phyloP scores from a whole-genome alignment of 2,329 filamentous ascomycete genomes.

The Ophiognomonia clavigignenti-juglandacearum region DNA sequence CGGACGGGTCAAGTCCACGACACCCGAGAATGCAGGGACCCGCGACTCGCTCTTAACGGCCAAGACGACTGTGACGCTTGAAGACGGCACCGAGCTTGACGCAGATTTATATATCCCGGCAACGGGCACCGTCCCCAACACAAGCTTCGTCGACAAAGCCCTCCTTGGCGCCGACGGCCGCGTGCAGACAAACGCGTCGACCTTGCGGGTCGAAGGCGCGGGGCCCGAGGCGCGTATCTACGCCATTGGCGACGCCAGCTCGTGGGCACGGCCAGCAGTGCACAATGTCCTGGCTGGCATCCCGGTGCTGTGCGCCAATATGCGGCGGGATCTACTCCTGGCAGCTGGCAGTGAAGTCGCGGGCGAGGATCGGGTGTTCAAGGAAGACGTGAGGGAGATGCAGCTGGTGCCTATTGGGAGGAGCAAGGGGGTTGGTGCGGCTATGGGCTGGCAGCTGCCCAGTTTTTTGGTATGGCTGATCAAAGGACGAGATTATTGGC shows the following conservation, averaged over 20 bases:
- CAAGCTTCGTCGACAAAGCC: slow-evolving; percentile 15
- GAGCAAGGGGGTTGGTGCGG: slow-evolving; percentile 39
- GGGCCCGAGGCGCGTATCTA: slow-evolving; percentile 36
- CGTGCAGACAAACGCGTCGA: slow-evolving; percentile 30
- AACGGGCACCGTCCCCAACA: slow-evolving; percentile 28
- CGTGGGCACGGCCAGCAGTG: slow-evolving; percentile 34
- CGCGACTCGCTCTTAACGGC: slow-evolving; percentile 18
- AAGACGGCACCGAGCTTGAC: slow-evolving; percentile 31
- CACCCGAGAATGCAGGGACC: slow-evolving; percentile 25
- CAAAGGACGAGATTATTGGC: slow-evolving; percentile 47
- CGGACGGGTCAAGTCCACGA: slow-evolving; percentile 29
- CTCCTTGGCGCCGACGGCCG: slow-evolving; percentile 27
- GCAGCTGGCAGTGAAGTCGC: slow-evolving; percentile 22
- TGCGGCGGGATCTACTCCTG: slow-evolving; percentile 43
- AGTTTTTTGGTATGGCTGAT: slow-evolving; percentile 42
- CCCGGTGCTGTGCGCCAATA: slow-evolving; percentile 40
- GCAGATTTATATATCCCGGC: slow-evolving; percentile 46
- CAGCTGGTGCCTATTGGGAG: slow-evolving; percentile 43
- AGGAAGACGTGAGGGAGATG: slow-evolving; percentile 37
- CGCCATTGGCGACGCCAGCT: slow-evolving; percentile 40
- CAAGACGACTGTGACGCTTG: slow-evolving; percentile 31
- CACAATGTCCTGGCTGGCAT: slow-evolving; percentile 36
- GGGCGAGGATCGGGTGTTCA: slow-evolving; percentile 29
- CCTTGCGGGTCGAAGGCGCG: slow-evolving; percentile 27
- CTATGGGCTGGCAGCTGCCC: slow-evolving; percentile 37